Conservation (phyloP, 1,284 basidiomycete genomes). For the Trichosporon inkin region DNA sequence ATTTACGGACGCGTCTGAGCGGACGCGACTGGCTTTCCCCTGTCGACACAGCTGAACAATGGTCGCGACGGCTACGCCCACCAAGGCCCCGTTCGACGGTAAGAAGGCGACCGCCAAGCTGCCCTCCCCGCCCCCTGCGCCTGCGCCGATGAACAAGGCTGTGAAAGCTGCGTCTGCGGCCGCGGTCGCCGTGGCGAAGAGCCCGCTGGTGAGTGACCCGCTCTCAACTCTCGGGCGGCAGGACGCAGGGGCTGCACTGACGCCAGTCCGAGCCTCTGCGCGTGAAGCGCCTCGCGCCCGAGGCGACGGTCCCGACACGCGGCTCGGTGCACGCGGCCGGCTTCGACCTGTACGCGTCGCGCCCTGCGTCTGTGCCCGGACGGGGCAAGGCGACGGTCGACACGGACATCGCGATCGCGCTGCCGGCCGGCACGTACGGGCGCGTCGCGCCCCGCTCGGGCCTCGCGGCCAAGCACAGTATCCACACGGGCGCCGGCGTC, state of each 20-base stretch:
- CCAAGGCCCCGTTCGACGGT: constrained; percentile 7
- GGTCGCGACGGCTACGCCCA: neutral
- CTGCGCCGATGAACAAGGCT: neutral
- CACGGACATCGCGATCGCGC: constrained; percentile 92
- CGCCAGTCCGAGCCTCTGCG: constrained; percentile 55
- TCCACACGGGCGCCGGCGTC: constrained; percentile 95
- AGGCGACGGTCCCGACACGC: constrained; percentile 80
- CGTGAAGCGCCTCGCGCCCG: constrained; percentile 77
- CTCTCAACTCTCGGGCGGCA: neutral
- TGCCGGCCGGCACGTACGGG: constrained; percentile 90
- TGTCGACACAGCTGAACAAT: neutral
- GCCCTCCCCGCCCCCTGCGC: neutral
- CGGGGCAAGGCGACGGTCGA: constrained; percentile 85
- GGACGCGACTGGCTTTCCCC: constrained; percentile 14
- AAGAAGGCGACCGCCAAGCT: constrained; percentile 15
- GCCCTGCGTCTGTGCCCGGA: constrained; percentile 72
- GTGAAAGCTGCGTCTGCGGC: neutral
- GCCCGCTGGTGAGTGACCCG: constrained; percentile 9
- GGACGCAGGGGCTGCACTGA: no score
- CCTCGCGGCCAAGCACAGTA: constrained; percentile 94
- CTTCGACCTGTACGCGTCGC: constrained; percentile 88
- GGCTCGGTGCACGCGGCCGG: constrained; percentile 85
- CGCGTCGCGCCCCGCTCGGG: constrained; percentile 96
- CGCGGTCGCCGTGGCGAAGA: constrained; percentile 1
- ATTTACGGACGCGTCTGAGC: constrained; percentile 5